Conservation (phyloP, 1,284 basidiomycete species). For the Ceratobasidium sp. region DNA sequence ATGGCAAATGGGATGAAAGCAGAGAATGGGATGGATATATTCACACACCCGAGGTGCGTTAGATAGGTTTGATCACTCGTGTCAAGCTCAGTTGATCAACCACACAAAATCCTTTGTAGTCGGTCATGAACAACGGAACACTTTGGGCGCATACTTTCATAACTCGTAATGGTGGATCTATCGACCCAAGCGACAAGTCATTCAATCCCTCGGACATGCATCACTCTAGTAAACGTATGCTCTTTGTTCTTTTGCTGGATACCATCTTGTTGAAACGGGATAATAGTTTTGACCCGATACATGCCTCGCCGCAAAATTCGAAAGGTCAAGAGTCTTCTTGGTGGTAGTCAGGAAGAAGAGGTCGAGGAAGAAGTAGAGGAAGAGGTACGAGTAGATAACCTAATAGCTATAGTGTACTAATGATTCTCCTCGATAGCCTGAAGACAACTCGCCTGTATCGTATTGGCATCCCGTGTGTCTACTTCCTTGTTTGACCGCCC, state of each 20-base stretch:
- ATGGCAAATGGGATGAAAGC: slow-evolving; percentile 79
- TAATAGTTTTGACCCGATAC: slow-evolving; percentile 83
- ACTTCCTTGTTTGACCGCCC: background rate
- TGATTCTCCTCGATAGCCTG: slow-evolving; percentile 22
- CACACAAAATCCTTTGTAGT: slow-evolving; percentile 53
- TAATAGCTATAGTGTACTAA: slow-evolving; percentile 1
- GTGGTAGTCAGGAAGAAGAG: slow-evolving; percentile 52
- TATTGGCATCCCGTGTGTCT: slow-evolving; percentile 79
- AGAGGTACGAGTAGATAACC: slow-evolving; percentile 20
- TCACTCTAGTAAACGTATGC: slow-evolving; percentile 79
- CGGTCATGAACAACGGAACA: slow-evolving; percentile 76
- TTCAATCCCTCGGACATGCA: slow-evolving; percentile 70
- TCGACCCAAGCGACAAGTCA: slow-evolving; percentile 63
- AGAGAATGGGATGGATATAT: slow-evolving; percentile 71
- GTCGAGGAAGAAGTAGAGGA: slow-evolving; percentile 55
- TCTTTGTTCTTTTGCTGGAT: slow-evolving; percentile 37
- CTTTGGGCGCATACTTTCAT: slow-evolving; percentile 89
- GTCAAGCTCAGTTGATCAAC: slow-evolving; percentile 38
- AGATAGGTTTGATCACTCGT: background rate
- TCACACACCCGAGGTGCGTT: slow-evolving; percentile 71
- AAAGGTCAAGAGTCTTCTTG: slow-evolving; percentile 85
- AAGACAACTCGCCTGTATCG: slow-evolving; percentile 57
- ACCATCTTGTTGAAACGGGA: slow-evolving; percentile 23
- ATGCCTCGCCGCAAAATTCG: slow-evolving; percentile 73
- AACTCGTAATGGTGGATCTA: slow-evolving; percentile 68